Evolutionary conservation across 2,329 filamentous ascomycete genomes (phyloP).

Genomic region (Emmonsiellopsis sp.): DNA sequence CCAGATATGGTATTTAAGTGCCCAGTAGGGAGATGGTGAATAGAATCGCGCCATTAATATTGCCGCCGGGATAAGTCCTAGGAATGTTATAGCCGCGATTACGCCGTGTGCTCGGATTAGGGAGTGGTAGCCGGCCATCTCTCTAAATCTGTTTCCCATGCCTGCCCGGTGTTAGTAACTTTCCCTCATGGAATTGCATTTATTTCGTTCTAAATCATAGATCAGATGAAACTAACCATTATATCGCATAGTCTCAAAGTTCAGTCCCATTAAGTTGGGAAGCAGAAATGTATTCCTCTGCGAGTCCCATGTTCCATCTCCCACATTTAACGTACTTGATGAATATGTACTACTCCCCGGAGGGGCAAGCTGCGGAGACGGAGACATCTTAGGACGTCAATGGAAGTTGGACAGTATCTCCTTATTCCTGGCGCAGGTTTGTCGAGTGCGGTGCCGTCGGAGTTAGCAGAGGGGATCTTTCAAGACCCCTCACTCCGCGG

Average conservation of each 20-base stretch:
- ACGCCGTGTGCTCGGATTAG: slow-evolving; percentile 53
- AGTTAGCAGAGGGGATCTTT: slow-evolving; percentile 33
- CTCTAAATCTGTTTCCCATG: slow-evolving; percentile 57
- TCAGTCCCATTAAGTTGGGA: slow-evolving; percentile 54
- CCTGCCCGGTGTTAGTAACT: slow-evolving; percentile 29
- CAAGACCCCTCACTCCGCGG: slow-evolving; percentile 32
- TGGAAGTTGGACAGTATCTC: not conserved
- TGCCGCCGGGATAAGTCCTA: slow-evolving; percentile 49
- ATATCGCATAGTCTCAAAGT: slow-evolving; percentile 58
- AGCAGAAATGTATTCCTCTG: slow-evolving; percentile 53
- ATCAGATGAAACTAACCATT: slow-evolving; percentile 43
- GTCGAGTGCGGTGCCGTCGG: slow-evolving; percentile 11
- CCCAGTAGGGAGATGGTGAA: slow-evolving; percentile 43
- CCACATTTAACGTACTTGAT: slow-evolving; percentile 53
- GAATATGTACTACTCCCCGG: slow-evolving; percentile 53
- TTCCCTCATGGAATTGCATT: no score
- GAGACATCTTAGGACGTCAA: slow-evolving; percentile 22
- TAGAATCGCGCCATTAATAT: slow-evolving; percentile 54
- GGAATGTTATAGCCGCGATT: slow-evolving; percentile 51
- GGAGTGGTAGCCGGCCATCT: slow-evolving; percentile 48
- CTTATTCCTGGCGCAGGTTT: not conserved
- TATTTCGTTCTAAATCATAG: not conserved
- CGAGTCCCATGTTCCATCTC: slow-evolving; percentile 58
- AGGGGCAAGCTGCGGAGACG: slow-evolving; percentile 37
- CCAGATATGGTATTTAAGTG: slow-evolving; percentile 53